These are phyloP conservation scores for Trypanosoma mega DNA, from an alignment of 208 protist genomes.

Conservation along the genomic window DNA sequence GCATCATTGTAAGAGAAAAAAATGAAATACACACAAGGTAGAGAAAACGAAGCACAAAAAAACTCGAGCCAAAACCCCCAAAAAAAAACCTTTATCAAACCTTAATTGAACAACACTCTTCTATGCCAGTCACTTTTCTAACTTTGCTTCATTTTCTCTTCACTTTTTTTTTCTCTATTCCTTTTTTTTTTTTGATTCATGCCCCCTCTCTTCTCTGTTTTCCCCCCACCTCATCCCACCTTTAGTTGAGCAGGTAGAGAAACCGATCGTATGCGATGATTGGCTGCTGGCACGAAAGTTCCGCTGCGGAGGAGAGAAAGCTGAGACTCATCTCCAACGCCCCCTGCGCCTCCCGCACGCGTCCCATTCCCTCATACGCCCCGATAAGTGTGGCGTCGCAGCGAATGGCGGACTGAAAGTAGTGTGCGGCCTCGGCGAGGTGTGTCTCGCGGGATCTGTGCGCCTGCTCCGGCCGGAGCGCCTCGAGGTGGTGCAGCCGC, in stretches of 20 bases:
- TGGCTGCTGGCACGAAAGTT: conserved; percentile 44
- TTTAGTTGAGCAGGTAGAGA: conserved; percentile 44
- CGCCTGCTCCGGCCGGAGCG: conserved; percentile 35
- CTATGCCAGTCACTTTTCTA: too few relatives aligned
- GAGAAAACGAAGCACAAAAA: too few relatives aligned
- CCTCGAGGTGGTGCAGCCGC: conserved; percentile 46
- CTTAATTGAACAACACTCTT: too few relatives aligned
- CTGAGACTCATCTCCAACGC: conserved; percentile 50
- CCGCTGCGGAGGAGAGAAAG: conserved; percentile 58
- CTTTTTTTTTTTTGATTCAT: too few relatives aligned
- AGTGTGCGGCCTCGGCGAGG: conserved; percentile 50
- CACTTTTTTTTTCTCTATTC: too few relatives aligned
- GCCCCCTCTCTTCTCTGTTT: too few relatives aligned
- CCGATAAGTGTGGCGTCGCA: conserved; percentile 30
- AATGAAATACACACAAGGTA: too few relatives aligned
- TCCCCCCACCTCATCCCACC: too few relatives aligned
- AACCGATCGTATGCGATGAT: conserved; percentile 66
- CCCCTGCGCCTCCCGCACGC: conserved; percentile 61
- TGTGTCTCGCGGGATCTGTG: conserved; percentile 28
- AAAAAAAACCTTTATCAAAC: too few relatives aligned
- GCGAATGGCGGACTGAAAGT: conserved; percentile 52
- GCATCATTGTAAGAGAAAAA: too few relatives aligned
- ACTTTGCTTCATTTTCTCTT: too few relatives aligned
- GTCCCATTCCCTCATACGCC: conserved; percentile 59
- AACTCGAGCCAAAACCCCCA: too few relatives aligned